Base-by-base conservation (phyloP, 1,284 basidiomycete genomes). In the Austroboletus olivaceoglutinosus region DNA sequence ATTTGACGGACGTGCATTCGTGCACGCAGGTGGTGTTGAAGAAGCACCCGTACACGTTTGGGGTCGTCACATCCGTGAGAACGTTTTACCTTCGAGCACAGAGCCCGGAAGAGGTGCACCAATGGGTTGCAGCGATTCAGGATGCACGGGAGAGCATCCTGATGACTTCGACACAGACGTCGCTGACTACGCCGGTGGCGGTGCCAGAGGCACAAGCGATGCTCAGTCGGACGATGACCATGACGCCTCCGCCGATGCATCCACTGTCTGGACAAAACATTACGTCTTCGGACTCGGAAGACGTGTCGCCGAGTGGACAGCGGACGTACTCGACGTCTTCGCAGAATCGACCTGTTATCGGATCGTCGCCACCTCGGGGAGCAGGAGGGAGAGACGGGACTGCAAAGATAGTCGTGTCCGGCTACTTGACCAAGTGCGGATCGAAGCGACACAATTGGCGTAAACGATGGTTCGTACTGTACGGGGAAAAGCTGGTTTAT, bases 381-480 rank as follows among this genome's bases (percentile, higher is more conserved):
- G 50, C 59, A 34, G 54, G 51, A 25, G 4, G 6, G 21, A 53
- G 65, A 45, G 78, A 80, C 29, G 87, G 88, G 60, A 76, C 80
- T 7, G 74, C 81, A 21, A 93, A 92, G 71, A 74, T 85, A 42
- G 85, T 97, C 27, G 66, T 94, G 5, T 83, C 87, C 27, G 94
- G 94, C 2, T 99, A 99, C 69, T 75, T 99, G 54, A 96, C 97
- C 91, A 99, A 99, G 69, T 94, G 94, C 68, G 93, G 93, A 39
- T 86, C 86, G 45, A 92, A 96, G 58, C 83, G 95, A 60, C 88
- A 92, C 62, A 91, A 86, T 53, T 99, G 97, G 97, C 80, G 93
- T 52, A 99, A 99, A 73, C 76, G 93, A 39, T 95, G 91, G 90
- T 95, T 95, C 63, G 83, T 89, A 49, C 75, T 96, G 23, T 91